These are phyloP conservation scores for Ustilago nuda DNA, from an alignment of 1,284 basidiomycete genomes.

Conservation along the genomic window DNA sequence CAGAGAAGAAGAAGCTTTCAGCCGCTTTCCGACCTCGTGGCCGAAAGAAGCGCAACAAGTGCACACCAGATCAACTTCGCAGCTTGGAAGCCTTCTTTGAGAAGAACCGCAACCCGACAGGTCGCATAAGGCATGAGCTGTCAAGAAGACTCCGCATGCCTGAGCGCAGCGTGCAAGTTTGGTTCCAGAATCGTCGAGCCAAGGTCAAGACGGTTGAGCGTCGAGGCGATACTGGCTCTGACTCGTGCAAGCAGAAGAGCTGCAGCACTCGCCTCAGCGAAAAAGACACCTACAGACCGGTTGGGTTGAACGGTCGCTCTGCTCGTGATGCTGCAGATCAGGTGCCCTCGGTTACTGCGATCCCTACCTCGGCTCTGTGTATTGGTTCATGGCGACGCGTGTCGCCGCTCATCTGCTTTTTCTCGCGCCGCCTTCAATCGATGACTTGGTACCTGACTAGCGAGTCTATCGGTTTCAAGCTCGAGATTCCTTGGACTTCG, in stretches of 20 bases:
- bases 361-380: slow-evolving; percentile 52
- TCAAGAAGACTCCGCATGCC: slow-evolving; percentile 53
- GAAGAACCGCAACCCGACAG: slow-evolving; percentile 59
- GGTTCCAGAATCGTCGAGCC: slow-evolving; percentile 60
- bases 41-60: slow-evolving; percentile 61
- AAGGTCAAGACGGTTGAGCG: slow-evolving; percentile 55
- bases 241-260: slow-evolving; percentile 28
- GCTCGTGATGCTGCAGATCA: slow-evolving; percentile 15
- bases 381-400: slow-evolving; percentile 62
- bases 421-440: slow-evolving; percentile 52
- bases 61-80: slow-evolving; percentile 54
- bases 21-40: slow-evolving; percentile 48
- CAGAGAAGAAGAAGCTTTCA: slow-evolving; percentile 44
- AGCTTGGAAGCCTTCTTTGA: slow-evolving; percentile 57
- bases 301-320: slow-evolving; percentile 1
- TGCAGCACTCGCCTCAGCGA: slow-evolving; percentile 30
- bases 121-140: slow-evolving; percentile 52
- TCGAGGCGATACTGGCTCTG: slow-evolving; percentile 26
- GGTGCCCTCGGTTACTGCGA: slow-evolving; percentile 40
- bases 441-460: slow-evolving; percentile 58
- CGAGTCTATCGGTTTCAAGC: slow-evolving; percentile 63
- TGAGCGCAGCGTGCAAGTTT: slow-evolving; percentile 60
- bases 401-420: slow-evolving; percentile 60
- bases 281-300: slow-evolving; percentile 15
- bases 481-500: slow-evolving; percentile 57